Percentiles rank a stretch among this genome's conserved stretches.
Conservation (phyloP, 441 rosid genomes). For the Eruca vesicaria region DNA sequence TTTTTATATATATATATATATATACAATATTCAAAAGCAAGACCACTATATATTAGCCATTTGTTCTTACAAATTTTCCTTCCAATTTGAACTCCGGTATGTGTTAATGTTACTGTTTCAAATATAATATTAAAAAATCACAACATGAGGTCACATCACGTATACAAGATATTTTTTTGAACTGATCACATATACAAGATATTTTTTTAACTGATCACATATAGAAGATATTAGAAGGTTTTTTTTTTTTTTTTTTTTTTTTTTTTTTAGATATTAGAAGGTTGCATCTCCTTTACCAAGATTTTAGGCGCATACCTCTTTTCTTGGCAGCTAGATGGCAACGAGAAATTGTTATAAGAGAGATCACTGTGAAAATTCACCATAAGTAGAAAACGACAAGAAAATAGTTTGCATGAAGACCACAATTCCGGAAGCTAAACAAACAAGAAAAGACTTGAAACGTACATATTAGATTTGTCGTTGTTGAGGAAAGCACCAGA, state of each 20-base stretch:
- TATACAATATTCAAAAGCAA: background rate
- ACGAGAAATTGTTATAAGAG: conserved; percentile 65
- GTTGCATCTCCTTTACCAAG: background rate
- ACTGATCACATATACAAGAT: background rate
- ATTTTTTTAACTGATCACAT: no score
- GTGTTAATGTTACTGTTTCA: background rate
- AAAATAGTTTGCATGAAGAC: background rate
- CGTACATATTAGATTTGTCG: conserved; percentile 17
- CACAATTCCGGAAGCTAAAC: background rate
- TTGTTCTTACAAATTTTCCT: conserved; percentile 41
- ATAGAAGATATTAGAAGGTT: no score
- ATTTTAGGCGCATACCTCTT: conserved; percentile 18
- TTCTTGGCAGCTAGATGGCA: conserved; percentile 50
- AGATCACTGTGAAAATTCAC: conserved; percentile 52
- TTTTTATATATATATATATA: no score
- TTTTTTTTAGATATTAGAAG: background rate
- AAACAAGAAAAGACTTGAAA: background rate
- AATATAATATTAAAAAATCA: background rate
- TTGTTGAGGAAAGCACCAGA: conserved; percentile 15
- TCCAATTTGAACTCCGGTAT: conserved; percentile 39
- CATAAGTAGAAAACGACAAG: background rate
- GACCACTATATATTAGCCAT: background rate
- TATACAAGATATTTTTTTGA: no score
- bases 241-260: no score
- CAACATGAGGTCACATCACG: background rate